phyloP scores from a whole-genome alignment of 352 stramenopile genomes.

The Phytophthora chlamydospora region DNA sequence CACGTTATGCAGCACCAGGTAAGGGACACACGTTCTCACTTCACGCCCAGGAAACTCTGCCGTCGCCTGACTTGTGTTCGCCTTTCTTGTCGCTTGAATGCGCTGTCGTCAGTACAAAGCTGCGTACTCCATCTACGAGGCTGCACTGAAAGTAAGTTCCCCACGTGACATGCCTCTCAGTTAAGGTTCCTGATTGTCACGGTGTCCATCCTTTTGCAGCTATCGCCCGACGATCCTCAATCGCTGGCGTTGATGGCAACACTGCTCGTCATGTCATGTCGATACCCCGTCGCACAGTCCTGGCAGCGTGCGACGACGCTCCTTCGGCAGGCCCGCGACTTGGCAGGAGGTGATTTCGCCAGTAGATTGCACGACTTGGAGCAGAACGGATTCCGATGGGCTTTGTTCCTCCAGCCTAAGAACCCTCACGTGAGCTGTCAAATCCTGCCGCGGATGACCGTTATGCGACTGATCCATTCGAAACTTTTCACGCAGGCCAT shows the following conservation, averaged over 20 bases:
- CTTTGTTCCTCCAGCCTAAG: constrained; percentile 59
- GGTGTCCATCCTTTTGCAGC: constrained; percentile 22
- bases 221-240: constrained; percentile 44
- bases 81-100: background rate
- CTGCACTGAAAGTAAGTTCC: constrained; percentile 47
- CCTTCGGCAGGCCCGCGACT: constrained; percentile 33
- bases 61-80: background rate
- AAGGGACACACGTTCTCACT: constrained; percentile 3
- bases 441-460: background rate
- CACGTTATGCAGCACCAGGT: constrained; percentile 64
- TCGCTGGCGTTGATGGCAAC: constrained; percentile 52
- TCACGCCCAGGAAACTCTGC: background rate
- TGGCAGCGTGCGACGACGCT: constrained; percentile 51
- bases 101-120: constrained; percentile 50
- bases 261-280: constrained; percentile 63
- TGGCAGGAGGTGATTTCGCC: constrained; percentile 11
- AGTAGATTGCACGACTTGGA: constrained; percentile 46
- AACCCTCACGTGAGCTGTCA: constrained; percentile 48
- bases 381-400: constrained; percentile 66
- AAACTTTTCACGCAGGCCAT: constrained; percentile 44
- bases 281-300: constrained; percentile 61
- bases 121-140: constrained; percentile 56
- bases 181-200: background rate
- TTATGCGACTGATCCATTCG: background rate
- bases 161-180: too few species aligned